A percentile compares a stretch with the other conserved stretches of the same genome.
These are phyloP conservation scores for Hemileccinum rubropunctum DNA, from an alignment of 768 basidiomycete species.

Conservation along the genomic window DNA sequence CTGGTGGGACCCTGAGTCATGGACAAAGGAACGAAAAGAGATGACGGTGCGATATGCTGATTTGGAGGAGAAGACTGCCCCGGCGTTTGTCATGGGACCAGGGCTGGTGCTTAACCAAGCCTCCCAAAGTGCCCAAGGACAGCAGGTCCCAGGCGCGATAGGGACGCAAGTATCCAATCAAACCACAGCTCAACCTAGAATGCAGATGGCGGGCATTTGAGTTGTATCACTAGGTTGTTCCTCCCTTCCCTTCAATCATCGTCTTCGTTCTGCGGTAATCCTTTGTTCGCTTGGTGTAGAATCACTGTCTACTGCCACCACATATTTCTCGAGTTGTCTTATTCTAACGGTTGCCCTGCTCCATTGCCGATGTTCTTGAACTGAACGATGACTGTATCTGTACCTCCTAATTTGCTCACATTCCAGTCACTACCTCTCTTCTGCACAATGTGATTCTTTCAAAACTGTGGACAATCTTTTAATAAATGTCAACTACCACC, in stretches of 20 bases:
- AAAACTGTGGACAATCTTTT: constrained; percentile 14
- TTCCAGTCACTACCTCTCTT: constrained; percentile 10
- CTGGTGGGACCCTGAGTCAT: constrained; percentile 83
- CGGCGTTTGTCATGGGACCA: constrained; percentile 56
- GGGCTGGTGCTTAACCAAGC: constrained; percentile 42
- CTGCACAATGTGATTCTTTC: constrained; percentile 21
- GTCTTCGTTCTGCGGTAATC: constrained; percentile 14
- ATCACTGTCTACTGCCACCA: not conserved
- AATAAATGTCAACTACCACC: too few species aligned
- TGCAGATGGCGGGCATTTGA: constrained; percentile 36
- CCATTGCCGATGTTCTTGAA: constrained; percentile 28
- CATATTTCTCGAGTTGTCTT: constrained; percentile 7
- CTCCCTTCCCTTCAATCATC: constrained; percentile 3
- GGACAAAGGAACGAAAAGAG: constrained; percentile 75
- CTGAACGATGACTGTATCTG: constrained; percentile 39
- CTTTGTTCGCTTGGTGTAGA: constrained; percentile 5
- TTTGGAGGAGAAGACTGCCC: constrained; percentile 67
- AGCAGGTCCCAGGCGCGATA: constrained; percentile 35
- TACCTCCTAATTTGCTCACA: constrained; percentile 35
- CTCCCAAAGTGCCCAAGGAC: constrained; percentile 33
- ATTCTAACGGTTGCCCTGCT: constrained; percentile 19
- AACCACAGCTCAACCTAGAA: constrained; percentile 28
- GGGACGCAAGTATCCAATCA: constrained; percentile 28
- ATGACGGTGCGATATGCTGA: constrained; percentile 74
- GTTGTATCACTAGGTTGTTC: constrained; percentile 12